These are phyloP conservation scores for Trichoderma orchidacearum DNA, from an alignment of 495 filamentous ascomycete genomes.

Conservation along the genomic window DNA sequence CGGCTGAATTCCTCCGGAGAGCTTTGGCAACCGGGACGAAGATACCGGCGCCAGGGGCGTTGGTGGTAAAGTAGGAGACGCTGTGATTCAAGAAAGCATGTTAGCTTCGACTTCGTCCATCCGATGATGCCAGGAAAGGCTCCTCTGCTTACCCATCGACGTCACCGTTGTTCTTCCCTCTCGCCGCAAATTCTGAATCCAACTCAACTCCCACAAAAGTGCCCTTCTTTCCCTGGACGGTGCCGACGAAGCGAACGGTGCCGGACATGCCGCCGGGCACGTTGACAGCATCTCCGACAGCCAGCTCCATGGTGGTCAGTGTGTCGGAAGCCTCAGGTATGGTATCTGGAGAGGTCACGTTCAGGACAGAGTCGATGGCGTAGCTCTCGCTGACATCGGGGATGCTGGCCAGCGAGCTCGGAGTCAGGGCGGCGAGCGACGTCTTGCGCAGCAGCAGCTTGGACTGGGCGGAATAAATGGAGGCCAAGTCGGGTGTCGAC, in stretches of 20 bases:
- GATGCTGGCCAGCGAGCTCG: constrained; percentile 41
- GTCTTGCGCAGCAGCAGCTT: constrained; percentile 45
- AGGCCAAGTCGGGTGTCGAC: constrained; percentile 44
- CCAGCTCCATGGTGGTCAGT: constrained; percentile 28
- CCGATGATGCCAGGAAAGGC: background rate
- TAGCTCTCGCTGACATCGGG: constrained; percentile 48
- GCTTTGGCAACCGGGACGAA: constrained; percentile 87
- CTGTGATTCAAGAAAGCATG: constrained; percentile 22
- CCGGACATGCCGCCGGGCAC: constrained; percentile 93
- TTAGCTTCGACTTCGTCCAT: background rate
- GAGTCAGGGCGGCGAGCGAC: constrained; percentile 50
- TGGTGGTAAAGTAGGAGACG: constrained; percentile 71
- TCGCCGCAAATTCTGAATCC: constrained; percentile 58
- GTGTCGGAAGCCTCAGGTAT: constrained; percentile 18
- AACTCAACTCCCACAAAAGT: constrained; percentile 93
- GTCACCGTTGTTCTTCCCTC: constrained; percentile 93
- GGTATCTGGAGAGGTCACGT: constrained; percentile 21
- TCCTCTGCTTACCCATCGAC: constrained; percentile 67
- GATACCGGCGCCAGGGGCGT: constrained; percentile 69
- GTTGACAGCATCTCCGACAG: constrained; percentile 81
- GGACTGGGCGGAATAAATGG: constrained; percentile 29
- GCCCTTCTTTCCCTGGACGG: constrained; percentile 78
- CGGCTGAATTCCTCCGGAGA: constrained; percentile 45
- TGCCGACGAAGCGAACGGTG: constrained; percentile 76
- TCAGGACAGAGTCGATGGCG: constrained; percentile 37